These are phyloP conservation scores for Xerocomus minutiporus DNA, from an alignment of 1,284 basidiomycete species.

Conservation along the genomic window DNA sequence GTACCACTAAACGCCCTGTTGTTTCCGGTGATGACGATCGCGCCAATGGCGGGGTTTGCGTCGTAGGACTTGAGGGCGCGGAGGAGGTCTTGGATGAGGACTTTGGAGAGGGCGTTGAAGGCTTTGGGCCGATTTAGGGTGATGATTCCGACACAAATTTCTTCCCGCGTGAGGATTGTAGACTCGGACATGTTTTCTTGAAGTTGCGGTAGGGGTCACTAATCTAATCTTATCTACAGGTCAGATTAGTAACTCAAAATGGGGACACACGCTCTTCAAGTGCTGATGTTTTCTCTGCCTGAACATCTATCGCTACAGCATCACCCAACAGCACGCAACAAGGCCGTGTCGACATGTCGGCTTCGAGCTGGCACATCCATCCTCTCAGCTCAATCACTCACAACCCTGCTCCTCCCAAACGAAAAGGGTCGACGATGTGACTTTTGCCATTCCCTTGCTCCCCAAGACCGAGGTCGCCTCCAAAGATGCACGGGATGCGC, in stretches of 20 bases:
- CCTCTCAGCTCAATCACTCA: constrained; percentile 41
- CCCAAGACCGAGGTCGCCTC: constrained; percentile 24
- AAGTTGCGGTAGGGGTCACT: no score
- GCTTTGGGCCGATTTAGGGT: constrained; percentile 60
- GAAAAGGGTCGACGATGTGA: constrained; percentile 66
- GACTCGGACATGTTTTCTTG: constrained; percentile 19
- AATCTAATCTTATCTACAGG: no score
- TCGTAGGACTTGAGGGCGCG: constrained; percentile 43
- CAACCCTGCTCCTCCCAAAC: constrained; percentile 46
- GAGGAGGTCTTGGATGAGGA: constrained; percentile 45
- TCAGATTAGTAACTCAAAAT: no score
- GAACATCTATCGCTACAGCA: constrained; percentile 32
- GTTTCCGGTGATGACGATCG: constrained; percentile 57
- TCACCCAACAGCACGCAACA: constrained; percentile 48
- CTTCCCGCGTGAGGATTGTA: constrained; percentile 15
- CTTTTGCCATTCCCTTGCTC: constrained; percentile 42
- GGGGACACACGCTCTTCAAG: no score
- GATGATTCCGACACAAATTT: constrained; percentile 27
- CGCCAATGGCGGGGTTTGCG: constrained; percentile 43
- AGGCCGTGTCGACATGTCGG: constrained; percentile 39
- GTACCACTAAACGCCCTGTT: constrained; percentile 55
- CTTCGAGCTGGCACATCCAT: constrained; percentile 45
- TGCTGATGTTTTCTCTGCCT: constrained; percentile 14
- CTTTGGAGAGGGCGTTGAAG: constrained; percentile 57
- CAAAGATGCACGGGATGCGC: constrained; percentile 59